Conservation (phyloP, 2,329 filamentous ascomycete genomes). For the Tetracladium maxilliforme region DNA sequence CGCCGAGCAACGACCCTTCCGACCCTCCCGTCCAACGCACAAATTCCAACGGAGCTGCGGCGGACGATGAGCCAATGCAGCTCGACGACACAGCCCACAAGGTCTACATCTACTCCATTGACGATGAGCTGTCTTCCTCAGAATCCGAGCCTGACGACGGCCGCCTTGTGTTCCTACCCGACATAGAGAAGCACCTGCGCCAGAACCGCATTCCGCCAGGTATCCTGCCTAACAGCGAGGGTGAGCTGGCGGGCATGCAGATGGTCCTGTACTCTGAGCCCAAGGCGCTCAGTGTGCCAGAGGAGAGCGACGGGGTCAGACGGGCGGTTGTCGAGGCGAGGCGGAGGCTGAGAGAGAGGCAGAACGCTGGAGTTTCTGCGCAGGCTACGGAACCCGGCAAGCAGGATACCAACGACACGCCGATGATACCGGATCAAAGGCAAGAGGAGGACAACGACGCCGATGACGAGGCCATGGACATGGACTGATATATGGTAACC, state of each 20-base stretch:
- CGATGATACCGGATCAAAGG: no score
- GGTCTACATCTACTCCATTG: constrained; percentile 82
- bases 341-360: constrained; percentile 47
- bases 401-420: no score
- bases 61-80: constrained; percentile 53
- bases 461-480: constrained; percentile 3
- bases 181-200: constrained; percentile 69
- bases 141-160: constrained; percentile 42
- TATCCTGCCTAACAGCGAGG: constrained; percentile 42
- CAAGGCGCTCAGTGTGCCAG: constrained; percentile 57
- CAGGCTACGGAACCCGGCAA: no score
- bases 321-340: constrained; percentile 74
- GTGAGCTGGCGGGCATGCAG: constrained; percentile 43
- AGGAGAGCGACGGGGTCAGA: constrained; percentile 62
- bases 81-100: constrained; percentile 74
- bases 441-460: constrained; percentile 4
- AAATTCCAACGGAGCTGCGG: constrained; percentile 3
- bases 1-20: constrained; percentile 4
- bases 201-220: constrained; percentile 48
- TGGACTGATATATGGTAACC: constrained; percentile 4
- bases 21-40: constrained; percentile 7
- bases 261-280: constrained; percentile 78
- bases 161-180: constrained; percentile 64
- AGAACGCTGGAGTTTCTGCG: no score
- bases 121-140: constrained; percentile 66